These are phyloP conservation scores for Neoascochyta sp. DNA, from an alignment of 2,329 filamentous ascomycete genomes.

Conservation along the genomic window DNA sequence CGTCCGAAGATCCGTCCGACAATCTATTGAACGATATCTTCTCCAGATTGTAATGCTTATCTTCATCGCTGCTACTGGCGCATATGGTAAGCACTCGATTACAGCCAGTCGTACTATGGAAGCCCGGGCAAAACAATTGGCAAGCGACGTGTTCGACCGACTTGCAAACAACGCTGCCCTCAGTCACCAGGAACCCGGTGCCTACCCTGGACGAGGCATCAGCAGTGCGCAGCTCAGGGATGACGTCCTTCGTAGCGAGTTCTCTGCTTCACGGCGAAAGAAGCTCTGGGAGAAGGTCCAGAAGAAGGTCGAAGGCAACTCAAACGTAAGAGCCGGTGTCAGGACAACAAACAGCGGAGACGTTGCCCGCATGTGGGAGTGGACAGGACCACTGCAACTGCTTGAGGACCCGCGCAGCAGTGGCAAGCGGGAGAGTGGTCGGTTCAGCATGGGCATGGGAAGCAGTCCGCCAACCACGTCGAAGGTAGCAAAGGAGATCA, in stretches of 20 bases:
- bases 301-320: conserved; percentile 85
- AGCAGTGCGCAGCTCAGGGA: conserved; percentile 87
- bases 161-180: conserved; percentile 79
- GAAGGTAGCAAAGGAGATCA: conserved; percentile 31
- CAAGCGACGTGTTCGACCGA: conserved; percentile 77
- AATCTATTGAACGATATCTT: conserved; percentile 82
- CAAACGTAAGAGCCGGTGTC: conserved; percentile 79
- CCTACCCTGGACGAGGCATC: conserved; percentile 71
- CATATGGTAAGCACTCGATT: conserved; percentile 65
- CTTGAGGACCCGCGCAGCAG: conserved; percentile 39
- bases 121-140: conserved; percentile 74
- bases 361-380: conserved; percentile 64
- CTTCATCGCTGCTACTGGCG: conserved; percentile 46
- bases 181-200: conserved; percentile 61
- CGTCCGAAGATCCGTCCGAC: conserved; percentile 71
- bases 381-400: conserved; percentile 59
- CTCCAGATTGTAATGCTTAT: conserved; percentile 65
- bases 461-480: conserved; percentile 30
- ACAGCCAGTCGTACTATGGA: conserved; percentile 62
- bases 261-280: conserved; percentile 71
- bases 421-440: conserved; percentile 30
- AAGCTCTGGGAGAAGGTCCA: conserved; percentile 80
- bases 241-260: conserved; percentile 79
- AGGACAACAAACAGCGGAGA: conserved; percentile 56
- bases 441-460: conserved; percentile 30